Evolutionary conservation across 768 basidiomycete species (phyloP), one percentile per base, ranked within the genome.

Genomic region (Mycena filopes): DNA sequence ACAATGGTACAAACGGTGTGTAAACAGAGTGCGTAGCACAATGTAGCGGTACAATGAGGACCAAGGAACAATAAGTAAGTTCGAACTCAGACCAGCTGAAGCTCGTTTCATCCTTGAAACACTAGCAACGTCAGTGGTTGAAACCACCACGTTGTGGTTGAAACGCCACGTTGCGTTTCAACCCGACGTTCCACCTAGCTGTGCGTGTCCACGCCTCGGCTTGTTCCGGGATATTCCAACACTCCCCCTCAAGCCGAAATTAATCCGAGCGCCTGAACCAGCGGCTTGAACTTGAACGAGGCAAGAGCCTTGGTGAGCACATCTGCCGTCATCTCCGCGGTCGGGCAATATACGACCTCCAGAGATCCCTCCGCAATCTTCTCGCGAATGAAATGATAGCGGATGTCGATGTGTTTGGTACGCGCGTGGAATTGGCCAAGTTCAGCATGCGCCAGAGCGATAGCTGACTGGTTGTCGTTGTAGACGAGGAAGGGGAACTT

Each of bases 401-500:
- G 54, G 11, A 63, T 55, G 33, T 63, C 61, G 18, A 63, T 63
- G 18, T 63, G 61, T 26, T 63, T 63, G 29, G 61, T 63, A 12
- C 54, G 61, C 0, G 61, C 61, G 20, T 63, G 61, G 23, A 48
- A 63, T 36, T 63, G 61, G 4, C 54, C 53, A 6, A 55, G 53
- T 49, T 63, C 54, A 4, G 61, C 61, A 25, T 61, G 60, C 5
- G 60, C 60, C 2, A 63, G 54, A 6, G 61, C 6, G 10, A 63
- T 55, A 1, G 61, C 61, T 1, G 61, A 63, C 51, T 63, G 61
- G 25, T 63, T 63, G 25, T 63, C 61, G 26, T 46, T 55, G 40
- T 55, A 63, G 13, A 63, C 47, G 58, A n/a, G 48, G 56, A 48
- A 15, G 64, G 64, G 76, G 61, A n/a, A 41, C n/a, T 26, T 43